A percentile compares a stretch with the other conserved stretches of the same genome.
phyloP scores from a whole-genome alignment of 2,329 filamentous ascomycete species.

The Aspergillus calidoustus region DNA sequence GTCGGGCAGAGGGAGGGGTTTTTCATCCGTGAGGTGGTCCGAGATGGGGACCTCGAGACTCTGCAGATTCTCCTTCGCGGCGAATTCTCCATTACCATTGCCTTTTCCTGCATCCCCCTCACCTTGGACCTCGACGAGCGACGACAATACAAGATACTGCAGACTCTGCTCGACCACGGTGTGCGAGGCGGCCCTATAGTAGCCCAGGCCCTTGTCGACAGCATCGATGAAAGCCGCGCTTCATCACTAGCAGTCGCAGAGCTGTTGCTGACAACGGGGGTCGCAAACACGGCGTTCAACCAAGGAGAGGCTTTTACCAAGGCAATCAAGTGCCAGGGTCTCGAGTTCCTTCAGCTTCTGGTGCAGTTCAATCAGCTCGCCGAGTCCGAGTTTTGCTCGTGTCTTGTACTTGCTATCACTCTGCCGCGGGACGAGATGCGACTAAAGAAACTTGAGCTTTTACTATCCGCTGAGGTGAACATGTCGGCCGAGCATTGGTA shows the following conservation, averaged over 20 bases:
- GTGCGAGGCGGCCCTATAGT: neutral
- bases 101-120: neutral
- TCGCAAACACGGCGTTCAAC: neutral
- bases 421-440: neutral
- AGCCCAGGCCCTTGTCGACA: neutral
- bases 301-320: neutral
- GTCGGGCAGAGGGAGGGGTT: neutral
- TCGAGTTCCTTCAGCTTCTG: neutral
- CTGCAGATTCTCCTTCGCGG: neutral
- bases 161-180: neutral
- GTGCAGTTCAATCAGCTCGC: neutral
- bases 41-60: neutral
- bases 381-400: neutral
- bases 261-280: neutral
- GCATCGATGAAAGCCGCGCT: neutral
- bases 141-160: neutral
- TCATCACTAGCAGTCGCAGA: neutral
- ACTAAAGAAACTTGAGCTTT: neutral
- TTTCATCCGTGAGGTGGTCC: neutral
- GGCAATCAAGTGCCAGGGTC: neutral
- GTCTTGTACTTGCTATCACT: neutral
- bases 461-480: neutral
- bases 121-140: neutral
- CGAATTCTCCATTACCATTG: neutral
- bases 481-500: neutral